Evolutionary conservation across 768 basidiomycete species (phyloP).

Genomic region (Dendrothele bispora): DNA sequence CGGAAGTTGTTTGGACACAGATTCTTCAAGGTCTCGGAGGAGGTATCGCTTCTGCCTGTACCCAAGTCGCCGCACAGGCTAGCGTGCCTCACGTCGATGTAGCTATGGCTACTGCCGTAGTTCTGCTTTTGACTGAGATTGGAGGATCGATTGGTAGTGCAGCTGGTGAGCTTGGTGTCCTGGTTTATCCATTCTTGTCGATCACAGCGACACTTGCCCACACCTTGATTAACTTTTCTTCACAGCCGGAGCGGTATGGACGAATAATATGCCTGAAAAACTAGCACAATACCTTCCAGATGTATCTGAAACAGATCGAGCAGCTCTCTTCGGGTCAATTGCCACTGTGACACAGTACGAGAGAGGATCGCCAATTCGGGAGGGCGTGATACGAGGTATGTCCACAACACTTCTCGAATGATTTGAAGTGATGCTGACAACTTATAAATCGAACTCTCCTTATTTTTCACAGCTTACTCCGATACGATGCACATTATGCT

Average conservation of each 20-base stretch:
- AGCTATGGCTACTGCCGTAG: conserved; percentile 65
- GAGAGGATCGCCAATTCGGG: conserved; percentile 56
- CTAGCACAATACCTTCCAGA: conserved; percentile 56
- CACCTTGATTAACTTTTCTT: too few relatives aligned
- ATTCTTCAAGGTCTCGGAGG: conserved; percentile 76
- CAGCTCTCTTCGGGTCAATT: conserved; percentile 56
- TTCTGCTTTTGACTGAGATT: conserved; percentile 68
- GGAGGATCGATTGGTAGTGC: conserved; percentile 68
- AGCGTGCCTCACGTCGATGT: conserved; percentile 64
- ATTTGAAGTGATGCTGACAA: too few relatives aligned
- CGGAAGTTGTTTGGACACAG: conserved; percentile 64
- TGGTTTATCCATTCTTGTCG: not conserved
- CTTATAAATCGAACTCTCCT: too few relatives aligned
- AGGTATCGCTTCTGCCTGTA: conserved; percentile 59
- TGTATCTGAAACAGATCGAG: conserved; percentile 40
- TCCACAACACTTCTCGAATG: conserved; percentile 26
- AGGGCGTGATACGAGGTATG: conserved; percentile 60
- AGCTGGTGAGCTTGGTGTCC: conserved; percentile 39
- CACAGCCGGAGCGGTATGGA: conserved; percentile 65
- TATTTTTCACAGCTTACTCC: conserved; percentile 40
- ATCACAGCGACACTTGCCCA: too few relatives aligned
- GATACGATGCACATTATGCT: conserved; percentile 60
- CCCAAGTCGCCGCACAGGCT: conserved; percentile 65
- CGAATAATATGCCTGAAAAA: conserved; percentile 61
- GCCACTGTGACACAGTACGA: conserved; percentile 47